Evolutionary conservation across 441 rosid genomes (phyloP), one percentile per base, ranked within the genome.

Genomic region (Erodium chrysanthum): DNA sequence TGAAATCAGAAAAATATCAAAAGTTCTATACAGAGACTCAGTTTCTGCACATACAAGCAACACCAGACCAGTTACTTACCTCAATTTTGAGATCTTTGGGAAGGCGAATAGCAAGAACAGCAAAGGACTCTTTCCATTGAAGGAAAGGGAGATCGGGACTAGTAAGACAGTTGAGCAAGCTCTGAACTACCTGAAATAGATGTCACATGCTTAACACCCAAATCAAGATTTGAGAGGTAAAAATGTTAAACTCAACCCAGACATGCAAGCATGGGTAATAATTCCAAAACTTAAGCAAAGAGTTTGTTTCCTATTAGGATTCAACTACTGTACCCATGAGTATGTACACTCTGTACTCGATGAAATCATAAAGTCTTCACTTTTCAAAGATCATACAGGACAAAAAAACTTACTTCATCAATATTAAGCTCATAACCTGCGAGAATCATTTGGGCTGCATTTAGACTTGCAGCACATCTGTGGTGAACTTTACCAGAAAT

Each of bases 101-200:
- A 76, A 96, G 90, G 70, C 98, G 91, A 70, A 84, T 89, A n/a
- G 96, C 96, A 21, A 96, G 82, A 81, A 96, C 97, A 46, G 99
- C 86, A 71, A 90, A 77, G 83, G 91, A 86, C 78, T 96, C 99
- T 89, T 92, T 98, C 99, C 99, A 96, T 77, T 96, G 99, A 79
- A 96, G 99, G 79, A 90, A 92, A 77, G 99, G 99, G 59, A 92
- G 95, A 77, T 89, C 96, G 52, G 99, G 99, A 82, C 88, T 92
- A 79, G 92, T 97, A 65, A 96, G 98, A 79, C 96, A 92, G 64
- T 71, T 82, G 21, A 92, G 93, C 82, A 96, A 85, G 86, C 72
- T 92, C 80, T 89, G 96, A 75, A 88, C 96, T 44, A 96, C 99
- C 99, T 95, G 78, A 75, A 74, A 66, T 62, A 73, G 71, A 78